Base-by-base conservation (phyloP, 2,329 filamentous ascomycete species). In the Dryadomyces quercus-mongolicae region DNA sequence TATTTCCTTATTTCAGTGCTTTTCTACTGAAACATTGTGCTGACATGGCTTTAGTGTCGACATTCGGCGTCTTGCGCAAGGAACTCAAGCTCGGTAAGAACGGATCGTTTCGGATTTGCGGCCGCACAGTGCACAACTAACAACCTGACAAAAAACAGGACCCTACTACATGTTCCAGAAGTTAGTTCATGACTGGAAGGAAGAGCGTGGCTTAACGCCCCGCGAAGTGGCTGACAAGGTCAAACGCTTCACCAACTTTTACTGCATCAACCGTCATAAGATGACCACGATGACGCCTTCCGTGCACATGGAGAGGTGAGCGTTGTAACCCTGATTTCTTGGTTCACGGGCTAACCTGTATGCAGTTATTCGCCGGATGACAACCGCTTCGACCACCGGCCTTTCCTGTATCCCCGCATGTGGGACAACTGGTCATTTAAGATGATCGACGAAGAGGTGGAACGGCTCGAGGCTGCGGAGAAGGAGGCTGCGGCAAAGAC, bases 191-290 rank as follows among this genome's bases (percentile, higher is more conserved):
- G 67, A 72, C 45, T 77, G 81, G 63, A 64, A 67, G 15, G 62
- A 63, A 25, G 64, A 66, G 51, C 3, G 67, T 60, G 9, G 69
- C 63, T 49, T 67, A 18, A 65, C 62, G 7, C 71, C 71, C 0
- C 62, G 61, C 8, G 63, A 74, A 61, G 71, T 78, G 59, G 69
- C 73, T 45, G 67, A 73, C 60, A 80, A 69, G 56, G 67, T 69
- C 54, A 69, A 68, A 58, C 65, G 66, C 21, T 77, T 77, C 63
- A 74, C 70, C 63, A 69, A 68, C 58, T 80, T 74, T 62, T 83
- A 85, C 51, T 54, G 50, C 53, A 78, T 82, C 62, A 85, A 86
- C 64, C 68, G 83, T 15, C 82, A 85, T 64, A 86, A 86, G 68
- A 78, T 79, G 72, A 84, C 81, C 1, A 75, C 75, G 1, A 66